Base-by-base conservation (phyloP, 2,329 filamentous ascomycete genomes). In the Claviceps sp. region DNA sequence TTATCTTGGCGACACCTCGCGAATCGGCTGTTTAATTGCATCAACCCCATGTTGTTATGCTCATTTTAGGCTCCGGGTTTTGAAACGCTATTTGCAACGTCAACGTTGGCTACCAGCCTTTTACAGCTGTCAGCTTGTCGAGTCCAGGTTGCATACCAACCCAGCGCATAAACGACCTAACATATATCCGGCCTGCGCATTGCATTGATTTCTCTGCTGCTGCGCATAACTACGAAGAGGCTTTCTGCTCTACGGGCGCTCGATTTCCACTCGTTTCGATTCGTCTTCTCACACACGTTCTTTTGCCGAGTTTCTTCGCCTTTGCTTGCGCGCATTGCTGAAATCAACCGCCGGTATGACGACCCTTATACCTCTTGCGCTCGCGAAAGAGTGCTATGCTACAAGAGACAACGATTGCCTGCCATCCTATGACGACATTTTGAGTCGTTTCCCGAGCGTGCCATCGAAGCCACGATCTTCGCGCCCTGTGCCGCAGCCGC, bases 331-430 rank as follows among this genome's bases (percentile, higher is more conserved):
- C 10, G 10, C 10, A 34, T 34, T 34, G 30, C 10, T 34, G 30
- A 11, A 34, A 34, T 16, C 16, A 37, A 24, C 10, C 47, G n/a
- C 14, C 47, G 22, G 16, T 22, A 67, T 67, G 65, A 51, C 59
- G 26, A 61, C 63, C 19, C 56, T 66, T 34, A 65, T 66, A 52
- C 64, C 65, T 37, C 59, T 67, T 37, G 56, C 64, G 49, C 61
- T 67, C 37, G 58, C 59, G 45, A 51, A 50, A 3, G 51, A 58
- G 17, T 24, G 30, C 44, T 39, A 42, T 22, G 17, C 39, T 43
- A 26, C 34, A 47, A 48, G 52, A 49, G 16, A 49, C 49, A 44
- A 48, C 45, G 30, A 50, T 26, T 54, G 37, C 11, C 37, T 50
- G 8, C 51, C 17, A 30, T 11, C 34, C 16, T 34, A 48, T 22